These are phyloP conservation scores for Cornus suecica DNA, from an alignment of 148 eudicot species.

Conservation along the genomic window DNA sequence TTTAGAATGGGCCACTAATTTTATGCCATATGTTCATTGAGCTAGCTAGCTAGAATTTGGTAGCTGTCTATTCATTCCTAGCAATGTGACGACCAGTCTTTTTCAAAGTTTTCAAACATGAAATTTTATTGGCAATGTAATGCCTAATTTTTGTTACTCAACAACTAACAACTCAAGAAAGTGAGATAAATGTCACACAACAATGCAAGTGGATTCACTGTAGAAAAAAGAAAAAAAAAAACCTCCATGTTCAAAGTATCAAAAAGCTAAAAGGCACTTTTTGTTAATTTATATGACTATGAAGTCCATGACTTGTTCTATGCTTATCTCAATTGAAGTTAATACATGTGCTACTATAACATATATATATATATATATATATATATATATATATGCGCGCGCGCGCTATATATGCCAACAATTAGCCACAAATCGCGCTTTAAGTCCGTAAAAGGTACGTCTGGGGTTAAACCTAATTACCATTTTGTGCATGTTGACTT, in stretches of 20 bases:
- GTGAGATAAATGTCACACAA: background rate
- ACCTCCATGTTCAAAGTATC: too few relatives aligned
- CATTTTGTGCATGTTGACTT: too few relatives aligned
- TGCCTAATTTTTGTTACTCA: slow-evolving; percentile 4
- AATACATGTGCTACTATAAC: too few relatives aligned
- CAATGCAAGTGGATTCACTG: background rate
- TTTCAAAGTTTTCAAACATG: background rate
- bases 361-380: too few relatives aligned
- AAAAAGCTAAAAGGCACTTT: too few relatives aligned
- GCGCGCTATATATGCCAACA: background rate
- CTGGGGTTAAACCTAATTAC: too few relatives aligned
- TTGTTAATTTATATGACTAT: too few relatives aligned
- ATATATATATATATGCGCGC: too few relatives aligned
- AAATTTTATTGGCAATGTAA: background rate
- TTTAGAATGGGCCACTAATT: background rate
- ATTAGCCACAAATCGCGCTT: background rate
- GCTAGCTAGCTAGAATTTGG: slow-evolving; percentile 8
- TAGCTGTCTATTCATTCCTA: slow-evolving; percentile 8
- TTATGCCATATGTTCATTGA: background rate
- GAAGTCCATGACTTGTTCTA: too few relatives aligned
- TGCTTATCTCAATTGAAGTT: too few relatives aligned
- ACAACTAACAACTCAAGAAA: slow-evolving; percentile 3
- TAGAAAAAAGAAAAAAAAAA: too few relatives aligned
- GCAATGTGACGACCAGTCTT: slow-evolving; percentile 4
- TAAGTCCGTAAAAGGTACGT: too few relatives aligned